Percentiles rank a stretch among this genome's conserved stretches.
These are phyloP conservation scores for Solanum megistacrolobum DNA, from an alignment of 257 asterid species.

Conservation along the genomic window DNA sequence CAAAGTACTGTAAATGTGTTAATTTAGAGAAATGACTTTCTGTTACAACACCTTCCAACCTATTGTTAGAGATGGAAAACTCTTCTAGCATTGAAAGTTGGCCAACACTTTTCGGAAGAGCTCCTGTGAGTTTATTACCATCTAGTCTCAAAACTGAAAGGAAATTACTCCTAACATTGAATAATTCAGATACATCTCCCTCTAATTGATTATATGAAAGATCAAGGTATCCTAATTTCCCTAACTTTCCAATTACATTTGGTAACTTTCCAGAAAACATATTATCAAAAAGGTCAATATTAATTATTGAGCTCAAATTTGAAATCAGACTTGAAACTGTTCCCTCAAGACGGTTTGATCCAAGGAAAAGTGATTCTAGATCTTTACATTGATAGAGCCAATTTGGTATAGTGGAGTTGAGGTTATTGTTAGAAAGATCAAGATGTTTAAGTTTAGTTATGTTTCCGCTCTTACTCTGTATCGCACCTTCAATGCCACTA, in stretches of 20 bases:
- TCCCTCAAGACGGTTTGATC: neutral
- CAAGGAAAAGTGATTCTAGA: no score
- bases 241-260: neutral
- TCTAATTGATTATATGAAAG: neutral
- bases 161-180: neutral
- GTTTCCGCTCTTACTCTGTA: neutral
- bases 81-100: no score
- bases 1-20: neutral
- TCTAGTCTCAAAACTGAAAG: neutral
- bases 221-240: neutral
- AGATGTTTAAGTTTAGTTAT: neutral
- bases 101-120: no score
- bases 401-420: conserved; percentile 1
- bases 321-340: no score
- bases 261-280: conserved; percentile 2
- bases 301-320: no score
- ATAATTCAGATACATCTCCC: conserved; percentile 10
- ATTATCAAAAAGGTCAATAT: neutral
- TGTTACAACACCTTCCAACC: no score
- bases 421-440: neutral
- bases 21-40: conserved; percentile 14
- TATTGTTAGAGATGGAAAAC: no score
- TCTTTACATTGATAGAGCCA: no score
- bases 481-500: conserved; percentile 1
- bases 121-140: no score